Percentiles rank a stretch among this genome's conserved stretches.
Conservation (phyloP, 306 rosid species). For the Chamaecrista fasciculata region DNA sequence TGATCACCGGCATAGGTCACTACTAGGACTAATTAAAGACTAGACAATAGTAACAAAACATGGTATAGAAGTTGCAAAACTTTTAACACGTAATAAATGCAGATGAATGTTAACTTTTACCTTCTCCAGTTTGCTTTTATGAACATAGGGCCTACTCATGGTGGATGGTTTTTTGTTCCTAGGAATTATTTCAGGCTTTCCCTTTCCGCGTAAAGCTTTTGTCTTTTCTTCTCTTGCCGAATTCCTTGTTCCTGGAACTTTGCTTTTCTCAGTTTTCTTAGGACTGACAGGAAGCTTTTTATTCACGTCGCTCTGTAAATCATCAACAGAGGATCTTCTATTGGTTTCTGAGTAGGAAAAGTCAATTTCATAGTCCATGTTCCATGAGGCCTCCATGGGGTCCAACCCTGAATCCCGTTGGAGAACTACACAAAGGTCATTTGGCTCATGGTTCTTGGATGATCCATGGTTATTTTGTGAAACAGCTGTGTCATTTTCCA, state of each 20-base stretch:
- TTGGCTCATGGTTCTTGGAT: conserved; percentile 41
- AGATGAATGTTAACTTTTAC: conserved; percentile 31
- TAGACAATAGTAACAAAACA: not conserved
- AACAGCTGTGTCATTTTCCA: conserved; percentile 27
- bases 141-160: conserved; percentile 43
- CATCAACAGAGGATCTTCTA: conserved; percentile 38
- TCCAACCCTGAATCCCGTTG: conserved; percentile 46
- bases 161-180: conserved; percentile 39
- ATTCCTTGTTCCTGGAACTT: conserved; percentile 39
- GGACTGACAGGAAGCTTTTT: conserved; percentile 35
- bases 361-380: conserved; percentile 50
- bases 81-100: conserved; percentile 1
- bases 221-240: conserved; percentile 35
- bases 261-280: conserved; percentile 38
- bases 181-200: conserved; percentile 33
- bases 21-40: conserved; percentile 13
- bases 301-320: conserved; percentile 33
- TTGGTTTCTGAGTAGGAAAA: conserved; percentile 45
- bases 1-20: conserved; percentile 29
- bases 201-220: conserved; percentile 23
- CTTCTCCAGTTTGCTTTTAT: conserved; percentile 61
- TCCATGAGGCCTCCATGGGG: conserved; percentile 35
- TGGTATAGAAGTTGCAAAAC: not conserved
- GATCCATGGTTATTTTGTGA: conserved; percentile 33
- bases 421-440: conserved; percentile 51